These are phyloP conservation scores for Solanum tacnaense DNA, from an alignment of 257 asterid genomes.

Conservation along the genomic window DNA sequence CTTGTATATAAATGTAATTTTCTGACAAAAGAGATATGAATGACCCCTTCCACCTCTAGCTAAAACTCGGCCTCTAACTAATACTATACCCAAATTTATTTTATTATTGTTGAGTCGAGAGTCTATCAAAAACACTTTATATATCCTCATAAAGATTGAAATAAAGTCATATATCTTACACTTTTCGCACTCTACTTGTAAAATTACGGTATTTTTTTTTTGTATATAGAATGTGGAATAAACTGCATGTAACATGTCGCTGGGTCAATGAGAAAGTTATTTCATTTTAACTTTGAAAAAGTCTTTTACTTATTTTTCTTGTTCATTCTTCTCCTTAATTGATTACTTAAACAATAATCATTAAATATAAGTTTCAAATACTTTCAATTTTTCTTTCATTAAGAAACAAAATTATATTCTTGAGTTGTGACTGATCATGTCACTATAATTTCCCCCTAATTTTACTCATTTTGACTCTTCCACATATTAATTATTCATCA, in stretches of 20 bases:
- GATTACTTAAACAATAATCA: background rate
- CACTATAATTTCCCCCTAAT: background rate
- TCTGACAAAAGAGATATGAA: background rate
- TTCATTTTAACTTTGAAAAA: background rate
- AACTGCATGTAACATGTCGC: background rate
- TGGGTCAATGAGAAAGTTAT: background rate
- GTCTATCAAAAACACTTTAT: too few relatives aligned
- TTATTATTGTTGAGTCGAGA: background rate
- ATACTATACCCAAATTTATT: background rate
- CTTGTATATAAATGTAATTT: background rate
- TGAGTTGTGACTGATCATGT: background rate
- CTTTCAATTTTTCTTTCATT: background rate
- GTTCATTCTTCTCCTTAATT: background rate
- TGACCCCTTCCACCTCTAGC: background rate
- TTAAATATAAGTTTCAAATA: background rate
- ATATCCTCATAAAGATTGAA: background rate
- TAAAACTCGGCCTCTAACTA: background rate
- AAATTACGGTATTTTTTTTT: background rate
- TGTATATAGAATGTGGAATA: background rate
- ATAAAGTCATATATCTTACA: background rate
- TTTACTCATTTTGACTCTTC: background rate
- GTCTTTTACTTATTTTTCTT: background rate
- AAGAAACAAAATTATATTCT: background rate
- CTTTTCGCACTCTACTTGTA: background rate
- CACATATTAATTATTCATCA: background rate